Evolutionary conservation across 2,329 filamentous ascomycete species (phyloP).

Genomic region (Hymenoscyphus fraxineus): DNA sequence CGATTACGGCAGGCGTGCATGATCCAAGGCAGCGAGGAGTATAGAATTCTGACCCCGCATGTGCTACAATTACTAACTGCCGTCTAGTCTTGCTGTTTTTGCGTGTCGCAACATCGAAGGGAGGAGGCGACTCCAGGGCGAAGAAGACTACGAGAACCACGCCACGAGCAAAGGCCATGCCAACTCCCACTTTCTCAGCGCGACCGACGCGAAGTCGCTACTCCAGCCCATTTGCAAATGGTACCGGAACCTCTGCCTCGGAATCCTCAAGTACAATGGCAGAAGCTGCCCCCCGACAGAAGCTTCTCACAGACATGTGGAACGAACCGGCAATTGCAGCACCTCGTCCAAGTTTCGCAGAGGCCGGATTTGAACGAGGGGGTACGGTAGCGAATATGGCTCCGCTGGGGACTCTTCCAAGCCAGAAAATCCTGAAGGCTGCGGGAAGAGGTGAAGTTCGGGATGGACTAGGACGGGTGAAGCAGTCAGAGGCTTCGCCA

Average conservation of each 20-base stretch:
- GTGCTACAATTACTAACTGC: constrained; percentile 24
- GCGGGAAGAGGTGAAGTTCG: constrained; percentile 26
- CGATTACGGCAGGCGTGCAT: constrained; percentile 20
- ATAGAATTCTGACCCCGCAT: constrained; percentile 7
- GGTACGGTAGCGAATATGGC: constrained; percentile 83
- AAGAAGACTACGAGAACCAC: constrained; percentile 13
- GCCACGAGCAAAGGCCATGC: constrained; percentile 30
- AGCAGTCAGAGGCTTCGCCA: constrained; percentile 25
- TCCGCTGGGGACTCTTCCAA: constrained; percentile 70
- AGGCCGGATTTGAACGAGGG: constrained; percentile 65
- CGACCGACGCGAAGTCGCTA: constrained; percentile 31
- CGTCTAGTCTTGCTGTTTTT: constrained; percentile 19
- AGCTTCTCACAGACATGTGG: constrained; percentile 43
- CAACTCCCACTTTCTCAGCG: constrained; percentile 17
- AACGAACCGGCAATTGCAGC: constrained; percentile 52
- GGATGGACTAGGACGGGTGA: constrained; percentile 23
- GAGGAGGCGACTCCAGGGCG: constrained; percentile 11
- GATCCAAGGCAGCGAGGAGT: constrained; percentile 25
- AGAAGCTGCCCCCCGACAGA: constrained; percentile 20
- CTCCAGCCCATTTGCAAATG: constrained; percentile 28
- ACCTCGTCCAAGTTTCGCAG: constrained; percentile 68
- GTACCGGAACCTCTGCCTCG: constrained; percentile 16
- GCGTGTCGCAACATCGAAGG: constrained; percentile 16
- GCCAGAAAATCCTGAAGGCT: constrained; percentile 53
- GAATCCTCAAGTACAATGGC: constrained; percentile 12